Evolutionary conservation across 1,284 basidiomycete species (phyloP).

Genomic region (Phellopilus nigrolimitatus): DNA sequence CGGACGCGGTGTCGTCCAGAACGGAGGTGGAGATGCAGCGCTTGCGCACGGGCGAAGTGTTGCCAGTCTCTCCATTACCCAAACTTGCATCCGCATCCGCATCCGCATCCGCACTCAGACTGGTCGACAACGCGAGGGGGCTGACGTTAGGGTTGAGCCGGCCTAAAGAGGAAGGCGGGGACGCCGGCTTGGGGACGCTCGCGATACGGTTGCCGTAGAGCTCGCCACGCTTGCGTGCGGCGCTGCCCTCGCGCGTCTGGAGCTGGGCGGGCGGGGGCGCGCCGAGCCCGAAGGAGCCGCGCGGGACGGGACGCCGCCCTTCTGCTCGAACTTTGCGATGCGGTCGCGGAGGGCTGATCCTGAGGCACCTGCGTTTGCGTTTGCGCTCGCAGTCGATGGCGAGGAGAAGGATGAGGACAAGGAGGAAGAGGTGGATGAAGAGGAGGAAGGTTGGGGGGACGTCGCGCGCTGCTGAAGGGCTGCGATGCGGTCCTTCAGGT

Average conservation of each 20-base stretch:
- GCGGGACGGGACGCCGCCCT: slow-evolving; percentile 72
- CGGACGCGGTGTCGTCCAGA: not conserved
- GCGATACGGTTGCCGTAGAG: slow-evolving; percentile 65
- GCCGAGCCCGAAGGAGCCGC: slow-evolving; percentile 68
- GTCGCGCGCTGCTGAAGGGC: slow-evolving; percentile 58
- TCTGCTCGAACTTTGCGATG: slow-evolving; percentile 72
- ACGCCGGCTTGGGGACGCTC: slow-evolving; percentile 12
- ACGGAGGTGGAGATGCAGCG: slow-evolving; percentile 18
- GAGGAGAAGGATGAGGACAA: slow-evolving; percentile 26
- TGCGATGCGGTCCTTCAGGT: slow-evolving; percentile 73
- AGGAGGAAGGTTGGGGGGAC: slow-evolving; percentile 21
- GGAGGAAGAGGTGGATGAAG: slow-evolving; percentile 24
- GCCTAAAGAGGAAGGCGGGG: slow-evolving; percentile 8
- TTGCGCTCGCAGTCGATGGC: slow-evolving; percentile 23
- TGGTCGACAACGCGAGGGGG: too few species aligned
- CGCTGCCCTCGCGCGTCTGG: slow-evolving; percentile 34
- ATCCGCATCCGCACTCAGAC: too few species aligned
- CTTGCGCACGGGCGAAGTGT: slow-evolving; percentile 15
- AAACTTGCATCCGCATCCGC: not conserved
- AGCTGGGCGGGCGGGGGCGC: slow-evolving; percentile 41
- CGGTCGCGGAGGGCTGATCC: slow-evolving; percentile 54
- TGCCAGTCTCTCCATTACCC: not conserved
- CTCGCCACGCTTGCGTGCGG: slow-evolving; percentile 50
- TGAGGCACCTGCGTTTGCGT: not conserved
- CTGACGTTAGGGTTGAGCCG: not conserved